Evolutionary conservation across 805 yeast species (phyloP).

Genomic region (Ogataea paraovalis): DNA sequence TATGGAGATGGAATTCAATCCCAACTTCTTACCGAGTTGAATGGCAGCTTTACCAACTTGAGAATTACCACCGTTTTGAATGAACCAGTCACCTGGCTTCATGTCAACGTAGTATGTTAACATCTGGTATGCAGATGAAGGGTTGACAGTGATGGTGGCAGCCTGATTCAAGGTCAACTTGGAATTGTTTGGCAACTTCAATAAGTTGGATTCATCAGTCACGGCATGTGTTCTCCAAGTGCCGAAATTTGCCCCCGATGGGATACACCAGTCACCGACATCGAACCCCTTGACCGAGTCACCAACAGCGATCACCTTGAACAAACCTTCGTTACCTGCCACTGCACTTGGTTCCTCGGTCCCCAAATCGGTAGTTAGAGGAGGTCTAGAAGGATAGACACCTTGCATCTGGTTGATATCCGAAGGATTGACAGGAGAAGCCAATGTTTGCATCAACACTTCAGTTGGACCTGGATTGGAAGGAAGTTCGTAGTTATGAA

Average conservation of each 20-base stretch:
- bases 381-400: constrained; percentile 77
- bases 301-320: constrained; percentile 77
- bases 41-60: constrained; percentile 91
- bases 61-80: constrained; percentile 95
- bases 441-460: constrained; percentile 64
- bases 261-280: constrained; percentile 87
- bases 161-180: constrained; percentile 58
- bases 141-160: constrained; percentile 89
- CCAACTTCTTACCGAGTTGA: constrained; percentile 77
- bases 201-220: constrained; percentile 47
- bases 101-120: constrained; percentile 63
- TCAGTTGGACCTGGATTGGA: constrained; percentile 37
- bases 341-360: constrained; percentile 67
- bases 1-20: constrained; percentile 79
- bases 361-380: constrained; percentile 48
- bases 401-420: constrained; percentile 86
- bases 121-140: constrained; percentile 88
- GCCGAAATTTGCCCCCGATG: constrained; percentile 73
- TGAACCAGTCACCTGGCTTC: constrained; percentile 78
- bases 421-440: constrained; percentile 86
- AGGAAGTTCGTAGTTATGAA: constrained; percentile 50
- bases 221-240: constrained; percentile 88
- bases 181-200: constrained; percentile 45
- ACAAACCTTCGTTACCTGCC: constrained; percentile 93
- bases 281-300: constrained; percentile 40